phyloP scores from a whole-genome alignment of 495 filamentous ascomycete genomes.

The Penicillium riverlandense region DNA sequence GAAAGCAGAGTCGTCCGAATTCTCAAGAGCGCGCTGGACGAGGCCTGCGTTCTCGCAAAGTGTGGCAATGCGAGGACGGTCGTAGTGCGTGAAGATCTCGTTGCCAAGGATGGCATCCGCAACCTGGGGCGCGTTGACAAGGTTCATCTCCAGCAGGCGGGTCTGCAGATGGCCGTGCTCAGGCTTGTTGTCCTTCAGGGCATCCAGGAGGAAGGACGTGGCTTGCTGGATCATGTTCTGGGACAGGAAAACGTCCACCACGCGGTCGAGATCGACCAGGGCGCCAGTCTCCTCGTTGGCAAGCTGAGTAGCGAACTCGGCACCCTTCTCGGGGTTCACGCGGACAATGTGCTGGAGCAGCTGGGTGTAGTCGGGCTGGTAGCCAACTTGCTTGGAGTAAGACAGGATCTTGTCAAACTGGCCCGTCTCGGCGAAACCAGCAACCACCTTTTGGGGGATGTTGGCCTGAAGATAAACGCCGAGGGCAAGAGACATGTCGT shows the following conservation, averaged over 20 bases:
- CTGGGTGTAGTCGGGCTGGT: constrained; percentile 85
- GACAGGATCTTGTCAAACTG: constrained; percentile 94
- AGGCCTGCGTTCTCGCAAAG: constrained; percentile 89
- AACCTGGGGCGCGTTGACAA: constrained; percentile 92
- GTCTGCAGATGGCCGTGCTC: constrained; percentile 93
- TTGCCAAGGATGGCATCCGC: constrained; percentile 96
- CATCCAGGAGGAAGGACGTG: constrained; percentile 93
- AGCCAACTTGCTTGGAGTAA: constrained; percentile 75
- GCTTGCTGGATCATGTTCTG: constrained; percentile 97
- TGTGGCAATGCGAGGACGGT: constrained; percentile 76
- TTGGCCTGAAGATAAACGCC: constrained; percentile 83
- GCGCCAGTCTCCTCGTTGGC: constrained; percentile 79
- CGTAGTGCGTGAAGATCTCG: constrained; percentile 95
- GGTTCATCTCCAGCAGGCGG: constrained; percentile 93
- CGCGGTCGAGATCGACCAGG: constrained; percentile 86
- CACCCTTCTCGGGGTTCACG: constrained; percentile 87
- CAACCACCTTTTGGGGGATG: constrained; percentile 84
- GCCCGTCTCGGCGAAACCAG: constrained; percentile 88
- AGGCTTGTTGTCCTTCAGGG: constrained; percentile 85
- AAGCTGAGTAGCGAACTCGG: constrained; percentile 84
- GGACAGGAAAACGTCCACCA: constrained; percentile 94
- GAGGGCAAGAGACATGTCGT: constrained; percentile 81
- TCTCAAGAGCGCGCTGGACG: constrained; percentile 83
- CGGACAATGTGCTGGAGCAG: constrained; percentile 89
- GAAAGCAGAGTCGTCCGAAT: constrained; percentile 82